Evolutionary conservation across 2,329 filamentous ascomycete genomes (phyloP), one percentile per base, ranked within the genome.

Genomic region (Chaetomium sp.): DNA sequence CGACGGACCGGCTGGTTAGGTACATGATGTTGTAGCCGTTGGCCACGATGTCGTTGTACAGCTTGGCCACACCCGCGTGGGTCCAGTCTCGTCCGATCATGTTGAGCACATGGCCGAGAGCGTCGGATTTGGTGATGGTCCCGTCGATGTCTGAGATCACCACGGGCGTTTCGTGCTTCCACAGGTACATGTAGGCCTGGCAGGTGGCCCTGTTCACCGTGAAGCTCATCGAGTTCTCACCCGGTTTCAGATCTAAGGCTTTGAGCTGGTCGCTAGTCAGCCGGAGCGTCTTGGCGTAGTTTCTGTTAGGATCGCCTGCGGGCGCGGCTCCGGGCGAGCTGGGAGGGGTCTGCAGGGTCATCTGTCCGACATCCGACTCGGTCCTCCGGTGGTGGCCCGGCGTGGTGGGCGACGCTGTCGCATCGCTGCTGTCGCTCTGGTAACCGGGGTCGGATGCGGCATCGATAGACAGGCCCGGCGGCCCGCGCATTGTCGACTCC

Each of bases 11-110:
- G 69, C 89, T 95, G 0, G 94, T 99, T 46, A 99, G 80, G 69
- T 99, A 99, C 81, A 99, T 91, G 68, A 99, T 95, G 70, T 99
- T 97, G 78, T 97, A 99, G 6, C 94, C 94, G 66, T 99, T 99
- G 65, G 87, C 85, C 1, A 86, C 85, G 63, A 99, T 99, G 64
- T 99, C 95, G 49, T 88, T 94, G 72, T 97, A 99, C 7, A 99
- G 79, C 74, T 99, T 99, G 27, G 94, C 95, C 32, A 99, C 92
- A 40, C 94, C 94, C 12, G 91, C 82, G 70, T 99, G 94, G 3
- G 94, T 99, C 94, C 94, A 99, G 71, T 99, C 94, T 48, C 94
- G 86, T 43, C 94, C 94, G 62, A 99, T 92, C 84, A 94, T 94
- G 75, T 92, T 97, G 53, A 97, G 74, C 44, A 99, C 89, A 67